phyloP scores from a whole-genome alignment of 306 rosid genomes.

The Begonia fuchsioides region DNA sequence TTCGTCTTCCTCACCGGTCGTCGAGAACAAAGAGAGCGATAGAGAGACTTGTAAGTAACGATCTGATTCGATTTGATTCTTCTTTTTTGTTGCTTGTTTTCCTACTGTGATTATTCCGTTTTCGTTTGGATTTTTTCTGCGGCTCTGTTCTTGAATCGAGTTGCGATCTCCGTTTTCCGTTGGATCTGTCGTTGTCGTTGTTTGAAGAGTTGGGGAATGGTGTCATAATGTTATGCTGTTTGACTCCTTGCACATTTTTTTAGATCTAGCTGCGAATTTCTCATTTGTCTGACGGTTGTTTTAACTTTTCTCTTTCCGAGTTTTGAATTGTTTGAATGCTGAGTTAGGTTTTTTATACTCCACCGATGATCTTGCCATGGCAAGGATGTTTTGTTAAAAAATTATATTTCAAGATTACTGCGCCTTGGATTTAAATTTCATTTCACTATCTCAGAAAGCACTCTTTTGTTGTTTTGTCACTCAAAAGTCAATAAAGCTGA shows the following conservation, averaged over 20 bases:
- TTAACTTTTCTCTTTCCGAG: too few species aligned
- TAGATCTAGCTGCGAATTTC: constrained; percentile 1
- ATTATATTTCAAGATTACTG: too few species aligned
- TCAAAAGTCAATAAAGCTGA: too few species aligned
- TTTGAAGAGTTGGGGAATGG: neutral
- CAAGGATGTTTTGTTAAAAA: too few species aligned
- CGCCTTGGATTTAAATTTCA: too few species aligned
- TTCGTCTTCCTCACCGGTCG: neutral
- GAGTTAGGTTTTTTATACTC: too few species aligned
- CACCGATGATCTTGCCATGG: too few species aligned
- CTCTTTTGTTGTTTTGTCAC: too few species aligned
- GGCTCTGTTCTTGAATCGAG: neutral
- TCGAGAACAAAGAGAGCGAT: too few species aligned
- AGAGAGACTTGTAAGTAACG: neutral
- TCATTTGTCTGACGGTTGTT: too few species aligned
- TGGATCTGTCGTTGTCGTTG: neutral
- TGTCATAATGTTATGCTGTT: neutral
- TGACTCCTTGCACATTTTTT: neutral
- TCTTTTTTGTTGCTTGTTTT: neutral
- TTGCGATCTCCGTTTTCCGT: neutral
- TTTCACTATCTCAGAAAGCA: too few species aligned
- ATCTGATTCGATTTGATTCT: neutral
- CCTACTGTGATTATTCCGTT: neutral
- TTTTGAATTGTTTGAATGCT: too few species aligned
- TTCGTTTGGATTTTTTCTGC: neutral